Evolutionary conservation across 805 yeast genomes (phyloP), one percentile per base, ranked within the genome.

Genomic region (Millerozyma acaciae): DNA sequence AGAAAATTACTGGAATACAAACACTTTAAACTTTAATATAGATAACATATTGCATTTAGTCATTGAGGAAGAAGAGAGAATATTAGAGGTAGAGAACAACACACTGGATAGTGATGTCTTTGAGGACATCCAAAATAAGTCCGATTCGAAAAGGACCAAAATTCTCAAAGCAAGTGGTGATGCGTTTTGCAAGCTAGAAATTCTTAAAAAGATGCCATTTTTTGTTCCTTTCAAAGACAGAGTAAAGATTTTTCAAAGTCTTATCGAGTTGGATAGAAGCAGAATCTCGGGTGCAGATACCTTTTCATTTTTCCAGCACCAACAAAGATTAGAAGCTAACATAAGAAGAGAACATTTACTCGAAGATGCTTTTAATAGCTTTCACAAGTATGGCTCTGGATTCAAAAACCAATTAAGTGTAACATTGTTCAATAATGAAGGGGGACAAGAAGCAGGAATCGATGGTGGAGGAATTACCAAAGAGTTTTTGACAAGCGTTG

Each of bases 381-480:
- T 82, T 48, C 70, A 73, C 20, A 57, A 62, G 3, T 45, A 49
- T 7, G 86, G 88, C 0, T 48, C 64, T 1, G 60, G 61, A 4
- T 73, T 89, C 53, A 87, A 84, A 47, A 51, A 69, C 6, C 68
- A 65, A 21, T 55, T 89, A 7, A 62, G 73, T 1, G 87, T 93
- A 2, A 70, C 70, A 10, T 88, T 93, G 50, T 63, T 65, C 22
- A 84, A 85, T 47, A 74, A 82, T 35, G 76, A 79, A 58, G 95
- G 89, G 2, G 64, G 62, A 10, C 73, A 65, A 21, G 97, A 90
- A 53, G 87, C 80, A 0, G 98, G 98, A 1, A 82, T 90, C 26
- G 98, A 90, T 55, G 98, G 98, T 6, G 98, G 97, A 8, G 98
- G 98, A 1, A 65, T 90, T 16, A 89, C 97, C 0, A 89, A 90